These are phyloP conservation scores for Turnera subulata DNA, from an alignment of 345 rosid genomes.

Conservation along the genomic window DNA sequence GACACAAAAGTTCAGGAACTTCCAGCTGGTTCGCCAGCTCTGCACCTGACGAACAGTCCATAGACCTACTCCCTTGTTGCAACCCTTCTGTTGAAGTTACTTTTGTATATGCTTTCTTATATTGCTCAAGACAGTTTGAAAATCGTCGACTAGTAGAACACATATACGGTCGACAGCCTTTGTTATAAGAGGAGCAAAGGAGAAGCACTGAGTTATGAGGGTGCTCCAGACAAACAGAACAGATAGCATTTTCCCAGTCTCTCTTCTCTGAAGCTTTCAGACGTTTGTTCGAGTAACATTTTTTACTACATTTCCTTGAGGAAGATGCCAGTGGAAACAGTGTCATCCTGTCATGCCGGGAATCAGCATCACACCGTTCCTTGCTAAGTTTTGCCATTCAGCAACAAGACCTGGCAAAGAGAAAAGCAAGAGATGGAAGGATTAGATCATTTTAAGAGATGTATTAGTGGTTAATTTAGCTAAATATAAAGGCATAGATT, in stretches of 20 bases:
- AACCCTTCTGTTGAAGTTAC: conserved; percentile 28
- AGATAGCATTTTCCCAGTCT: conserved; percentile 63
- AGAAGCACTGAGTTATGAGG: conserved; percentile 91
- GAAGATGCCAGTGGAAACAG: conserved; percentile 36
- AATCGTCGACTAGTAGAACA: conserved; percentile 81
- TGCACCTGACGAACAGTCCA: conserved; percentile 21
- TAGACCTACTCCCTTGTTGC: conserved; percentile 16
- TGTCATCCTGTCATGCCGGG: conserved; percentile 15
- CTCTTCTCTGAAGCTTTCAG: conserved; percentile 42
- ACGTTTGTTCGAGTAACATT: conserved; percentile 20
- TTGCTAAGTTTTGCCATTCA: conserved; percentile 59
- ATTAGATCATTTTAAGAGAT: neutral
- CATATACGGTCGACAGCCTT: conserved; percentile 94
- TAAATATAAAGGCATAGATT: neutral
- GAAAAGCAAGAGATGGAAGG: neutral
- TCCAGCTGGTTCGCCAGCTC: conserved; percentile 31
- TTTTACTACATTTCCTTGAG: conserved; percentile 33
- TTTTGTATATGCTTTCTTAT: conserved; percentile 67
- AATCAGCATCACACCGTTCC: conserved; percentile 28
- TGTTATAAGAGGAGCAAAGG: conserved; percentile 70
- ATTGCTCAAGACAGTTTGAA: conserved; percentile 85
- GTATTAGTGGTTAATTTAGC: neutral
- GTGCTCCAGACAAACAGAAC: conserved; percentile 72
- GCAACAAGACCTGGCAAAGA: conserved; percentile 18
- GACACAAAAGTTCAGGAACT: conserved; percentile 73